These are phyloP conservation scores for Mucor sp. DNA, from an alignment of 371 early-diverging fungal species.

Conservation along the genomic window DNA sequence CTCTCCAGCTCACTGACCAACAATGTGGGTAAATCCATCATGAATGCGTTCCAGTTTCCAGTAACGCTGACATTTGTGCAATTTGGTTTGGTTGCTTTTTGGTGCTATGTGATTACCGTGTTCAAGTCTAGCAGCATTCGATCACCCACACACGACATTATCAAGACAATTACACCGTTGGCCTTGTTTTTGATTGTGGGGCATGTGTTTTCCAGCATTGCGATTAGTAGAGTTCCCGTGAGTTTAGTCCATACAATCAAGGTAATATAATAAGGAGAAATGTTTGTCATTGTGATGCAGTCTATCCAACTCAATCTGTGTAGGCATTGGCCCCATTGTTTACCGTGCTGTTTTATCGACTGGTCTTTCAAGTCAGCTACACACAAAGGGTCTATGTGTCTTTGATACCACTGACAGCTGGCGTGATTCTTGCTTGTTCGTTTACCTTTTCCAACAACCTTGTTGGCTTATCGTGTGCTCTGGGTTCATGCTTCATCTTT, in stretches of 20 bases:
- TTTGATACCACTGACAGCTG: slow-evolving; percentile 76
- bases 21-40: slow-evolving; percentile 76
- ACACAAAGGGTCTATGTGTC: slow-evolving; percentile 69
- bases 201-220: slow-evolving; percentile 77
- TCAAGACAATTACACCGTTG: slow-evolving; percentile 70
- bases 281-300: slow-evolving; percentile 66
- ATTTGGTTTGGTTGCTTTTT: slow-evolving; percentile 69
- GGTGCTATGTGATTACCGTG: slow-evolving; percentile 37
- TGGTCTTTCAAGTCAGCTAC: slow-evolving; percentile 66
- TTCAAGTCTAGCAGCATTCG: slow-evolving; percentile 40
- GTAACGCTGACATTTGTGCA: slow-evolving; percentile 78
- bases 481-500: slow-evolving; percentile 77
- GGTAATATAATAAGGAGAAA: slow-evolving; percentile 67
- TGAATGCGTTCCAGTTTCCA: slow-evolving; percentile 70
- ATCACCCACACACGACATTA: slow-evolving; percentile 53
- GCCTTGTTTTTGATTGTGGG: slow-evolving; percentile 77
- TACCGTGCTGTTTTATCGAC: slow-evolving; percentile 74
- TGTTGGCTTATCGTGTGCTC: slow-evolving; percentile 73
- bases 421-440: slow-evolving; percentile 69
- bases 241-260: slow-evolving; percentile 91
- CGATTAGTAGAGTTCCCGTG: slow-evolving; percentile 75
- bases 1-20: slow-evolving; percentile 75
- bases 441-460: slow-evolving; percentile 55
- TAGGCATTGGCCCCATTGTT: slow-evolving; percentile 87
- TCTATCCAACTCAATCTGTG: background rate